Percentiles rank a stretch among this genome's conserved stretches.
Conservation (phyloP, 2,329 filamentous ascomycete species). For the Phoma sp. region DNA sequence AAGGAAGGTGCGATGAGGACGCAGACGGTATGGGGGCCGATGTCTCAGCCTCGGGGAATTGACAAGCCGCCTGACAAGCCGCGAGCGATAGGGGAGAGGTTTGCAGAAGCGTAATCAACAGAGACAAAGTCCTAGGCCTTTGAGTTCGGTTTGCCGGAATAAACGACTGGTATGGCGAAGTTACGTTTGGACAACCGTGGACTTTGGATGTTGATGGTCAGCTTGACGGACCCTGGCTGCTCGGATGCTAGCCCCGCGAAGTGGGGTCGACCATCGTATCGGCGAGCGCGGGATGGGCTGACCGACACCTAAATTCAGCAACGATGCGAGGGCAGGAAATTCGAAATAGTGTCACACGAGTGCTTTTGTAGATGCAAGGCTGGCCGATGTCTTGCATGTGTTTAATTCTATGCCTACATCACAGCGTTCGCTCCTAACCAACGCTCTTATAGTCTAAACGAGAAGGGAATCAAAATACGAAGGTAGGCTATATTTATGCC, state of each 20-base stretch:
- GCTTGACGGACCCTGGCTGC: slow-evolving; percentile 1
- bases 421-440: slow-evolving; percentile 16
- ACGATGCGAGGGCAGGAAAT: not conserved
- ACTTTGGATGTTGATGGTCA: slow-evolving; percentile 1
- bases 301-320: not conserved
- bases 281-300: not conserved
- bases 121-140: no score
- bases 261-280: slow-evolving; percentile 5
- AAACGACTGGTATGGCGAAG: not conserved
- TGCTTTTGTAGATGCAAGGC: not conserved
- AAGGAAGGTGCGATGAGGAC: slow-evolving; percentile 2
- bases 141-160: no score
- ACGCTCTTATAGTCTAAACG: slow-evolving; percentile 14
- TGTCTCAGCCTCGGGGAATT: slow-evolving; percentile 12
- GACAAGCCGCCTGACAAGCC: not conserved
- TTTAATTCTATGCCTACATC: slow-evolving; percentile 19
- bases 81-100: not conserved
- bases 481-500: slow-evolving; percentile 50
- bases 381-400: not conserved
- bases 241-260: not conserved
- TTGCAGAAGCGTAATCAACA: no score
- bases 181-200: not conserved
- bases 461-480: slow-evolving; percentile 13
- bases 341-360: not conserved
- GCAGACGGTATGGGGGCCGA: slow-evolving; percentile 12